Evolutionary conservation across 1,284 basidiomycete species (phyloP), one percentile per base, ranked within the genome.

Genomic region (Trichosporon sp.): DNA sequence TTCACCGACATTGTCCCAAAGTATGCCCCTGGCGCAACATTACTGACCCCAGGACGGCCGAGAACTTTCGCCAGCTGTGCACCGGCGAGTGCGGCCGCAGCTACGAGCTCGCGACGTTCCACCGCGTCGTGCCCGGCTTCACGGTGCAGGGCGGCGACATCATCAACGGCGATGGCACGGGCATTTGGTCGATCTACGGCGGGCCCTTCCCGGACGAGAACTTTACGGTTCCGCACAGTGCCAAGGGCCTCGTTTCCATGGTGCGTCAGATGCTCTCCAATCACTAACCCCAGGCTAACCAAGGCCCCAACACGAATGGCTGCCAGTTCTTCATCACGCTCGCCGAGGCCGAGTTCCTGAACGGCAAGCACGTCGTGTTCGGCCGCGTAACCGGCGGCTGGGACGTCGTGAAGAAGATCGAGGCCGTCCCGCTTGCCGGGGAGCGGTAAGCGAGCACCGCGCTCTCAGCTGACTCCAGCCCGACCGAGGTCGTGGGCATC

Each of bases 321-420:
- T 95, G 92, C 15, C 76, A 97, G 89, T 99, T 99, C 86, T 99
- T 99, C 86, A 91, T 99, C 78, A 99, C 97, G 0, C 93, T 92
- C 1, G 93, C 90, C 18, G 90, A 92, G 70, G 95, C 94, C 74
- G 92, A 95, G 74, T 99, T 98, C 81, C 86, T 98, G 53, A 93
- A 98, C 79, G 91, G 91, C 65, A 97, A 97, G 80, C 95, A 98
- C 80, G 91, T 93, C 72, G 93, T 96, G 1, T 98, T 98, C 77
- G 95, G 95, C 11, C 90, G 89, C 74, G 92, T 97, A 25, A 87
- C 91, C 69, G 91, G 93, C 65, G 92, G 92, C 29, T 88, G 95
- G 89, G 87, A 94, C 68, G 93, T 92, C 1, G 86, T 98, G 65
- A 87, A 93, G 71, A 96, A 95, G 81, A 93, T 98, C 69, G 95